Percentiles rank a stretch among this genome's conserved stretches.
These are phyloP conservation scores for Tolypocladium tropicale DNA, from an alignment of 2,329 filamentous ascomycete species.

Conservation along the genomic window DNA sequence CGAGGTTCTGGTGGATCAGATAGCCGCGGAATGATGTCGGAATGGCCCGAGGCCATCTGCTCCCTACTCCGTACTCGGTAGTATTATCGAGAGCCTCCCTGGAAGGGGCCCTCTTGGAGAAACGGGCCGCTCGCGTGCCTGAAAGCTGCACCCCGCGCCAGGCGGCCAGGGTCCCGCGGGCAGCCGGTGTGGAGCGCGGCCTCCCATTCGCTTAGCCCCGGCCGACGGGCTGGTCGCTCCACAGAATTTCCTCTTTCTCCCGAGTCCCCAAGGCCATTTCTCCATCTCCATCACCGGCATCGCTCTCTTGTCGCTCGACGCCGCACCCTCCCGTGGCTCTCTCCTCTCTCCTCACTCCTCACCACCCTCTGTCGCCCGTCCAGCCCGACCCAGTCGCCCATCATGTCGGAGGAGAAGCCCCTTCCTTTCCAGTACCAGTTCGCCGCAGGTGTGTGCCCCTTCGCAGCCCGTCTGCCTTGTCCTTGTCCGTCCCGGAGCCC, in stretches of 20 bases:
- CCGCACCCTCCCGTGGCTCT: not conserved
- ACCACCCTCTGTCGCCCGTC: conserved; percentile 10
- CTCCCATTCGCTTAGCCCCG: not conserved
- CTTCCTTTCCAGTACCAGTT: conserved; percentile 94
- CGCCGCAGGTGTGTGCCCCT: conserved; percentile 59
- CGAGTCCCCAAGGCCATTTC: not conserved
- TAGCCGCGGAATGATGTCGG: no score
- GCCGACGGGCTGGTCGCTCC: not conserved
- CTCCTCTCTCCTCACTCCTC: no score
- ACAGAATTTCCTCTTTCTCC: not conserved
- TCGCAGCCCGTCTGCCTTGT: not conserved
- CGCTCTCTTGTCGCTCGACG: not conserved
- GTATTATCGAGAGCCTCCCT: no score
- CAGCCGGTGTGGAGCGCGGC: not conserved
- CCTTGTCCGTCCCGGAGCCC: not conserved
- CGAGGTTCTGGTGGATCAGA: no score
- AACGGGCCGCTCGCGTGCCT: not conserved
- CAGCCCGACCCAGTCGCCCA: conserved; percentile 18
- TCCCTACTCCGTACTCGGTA: no score
- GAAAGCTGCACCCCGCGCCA: not conserved
- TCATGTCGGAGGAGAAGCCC: conserved; percentile 60
- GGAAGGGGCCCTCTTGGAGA: not conserved
- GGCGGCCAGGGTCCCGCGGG: not conserved
- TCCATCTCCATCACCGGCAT: not conserved
- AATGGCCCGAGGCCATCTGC: no score